phyloP scores from a whole-genome alignment of 192 early-diverging fungal species.

The Umbelopsis isabellina region DNA sequence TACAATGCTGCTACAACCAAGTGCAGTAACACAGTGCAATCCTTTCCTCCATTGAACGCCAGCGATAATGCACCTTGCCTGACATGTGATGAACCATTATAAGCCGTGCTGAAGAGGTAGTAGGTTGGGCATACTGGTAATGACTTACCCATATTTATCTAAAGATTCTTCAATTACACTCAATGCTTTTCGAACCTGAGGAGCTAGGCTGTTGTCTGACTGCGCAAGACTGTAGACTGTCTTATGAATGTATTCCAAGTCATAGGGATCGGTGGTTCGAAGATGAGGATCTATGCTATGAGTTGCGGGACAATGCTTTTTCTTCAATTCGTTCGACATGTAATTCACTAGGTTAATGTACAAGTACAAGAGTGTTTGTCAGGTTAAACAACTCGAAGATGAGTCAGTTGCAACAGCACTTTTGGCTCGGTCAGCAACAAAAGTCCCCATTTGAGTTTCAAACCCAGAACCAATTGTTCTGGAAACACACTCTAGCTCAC shows the following conservation, averaged over 20 bases:
- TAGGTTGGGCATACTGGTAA: background rate
- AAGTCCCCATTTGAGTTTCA: background rate
- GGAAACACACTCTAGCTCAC: background rate
- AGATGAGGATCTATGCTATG: constrained; percentile 22
- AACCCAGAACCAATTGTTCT: constrained; percentile 21
- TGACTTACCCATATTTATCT: constrained; percentile 56
- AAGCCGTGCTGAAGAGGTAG: background rate
- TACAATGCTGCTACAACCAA: constrained; percentile 69
- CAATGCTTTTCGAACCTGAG: constrained; percentile 47
- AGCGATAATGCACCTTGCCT: constrained; percentile 70
- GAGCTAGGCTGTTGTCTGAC: constrained; percentile 38
- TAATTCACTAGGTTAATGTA: background rate
- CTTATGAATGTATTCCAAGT: constrained; percentile 38
- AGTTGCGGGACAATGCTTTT: background rate
- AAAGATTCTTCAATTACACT: constrained; percentile 60
- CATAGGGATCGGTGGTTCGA: constrained; percentile 24
- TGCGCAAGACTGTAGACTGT: constrained; percentile 42
- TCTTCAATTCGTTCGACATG: background rate
- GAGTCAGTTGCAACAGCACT: constrained; percentile 2
- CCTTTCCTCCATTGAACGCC: constrained; percentile 97
- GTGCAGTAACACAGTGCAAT: constrained; percentile 92
- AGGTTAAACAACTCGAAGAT: background rate
- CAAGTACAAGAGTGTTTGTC: background rate
- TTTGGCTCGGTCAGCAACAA: constrained; percentile 20
- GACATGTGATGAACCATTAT: constrained; percentile 12